phyloP scores from a whole-genome alignment of 2,329 filamentous ascomycete genomes.

The Pseudogymnoascus pannorum region DNA sequence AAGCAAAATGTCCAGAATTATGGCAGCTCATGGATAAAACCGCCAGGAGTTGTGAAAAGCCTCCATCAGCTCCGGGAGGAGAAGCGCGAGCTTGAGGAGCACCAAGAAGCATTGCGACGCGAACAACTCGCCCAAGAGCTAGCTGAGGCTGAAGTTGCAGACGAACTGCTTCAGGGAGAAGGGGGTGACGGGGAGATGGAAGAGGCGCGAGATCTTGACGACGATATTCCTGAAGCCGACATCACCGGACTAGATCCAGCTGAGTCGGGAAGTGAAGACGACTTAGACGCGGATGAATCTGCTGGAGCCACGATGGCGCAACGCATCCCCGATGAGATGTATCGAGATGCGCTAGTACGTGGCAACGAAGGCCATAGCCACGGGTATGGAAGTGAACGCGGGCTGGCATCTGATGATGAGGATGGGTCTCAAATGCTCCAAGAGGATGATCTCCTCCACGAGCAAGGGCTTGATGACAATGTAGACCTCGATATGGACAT shows the following conservation, averaged over 20 bases:
- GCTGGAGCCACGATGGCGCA: constrained; percentile 17
- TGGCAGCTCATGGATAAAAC: constrained; percentile 83
- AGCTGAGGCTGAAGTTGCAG: constrained; percentile 49
- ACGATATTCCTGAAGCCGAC: constrained; percentile 62
- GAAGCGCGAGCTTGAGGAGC: constrained; percentile 78
- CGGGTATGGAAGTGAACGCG: constrained; percentile 37
- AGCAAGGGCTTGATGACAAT: constrained; percentile 25
- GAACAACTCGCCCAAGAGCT: constrained; percentile 68
- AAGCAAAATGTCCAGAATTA: constrained; percentile 80
- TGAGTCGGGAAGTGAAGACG: constrained; percentile 31
- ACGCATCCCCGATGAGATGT: constrained; percentile 52
- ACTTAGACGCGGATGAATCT: constrained; percentile 35
- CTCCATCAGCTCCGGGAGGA: constrained; percentile 87
- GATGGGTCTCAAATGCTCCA: constrained; percentile 52
- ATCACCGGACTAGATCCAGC: constrained; percentile 36
- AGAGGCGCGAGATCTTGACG: constrained; percentile 58
- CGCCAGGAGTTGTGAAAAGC: constrained; percentile 81
- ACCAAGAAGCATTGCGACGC: constrained; percentile 63
- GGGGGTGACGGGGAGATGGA: constrained; percentile 41
- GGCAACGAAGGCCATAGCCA: constrained; percentile 41
- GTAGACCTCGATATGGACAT: constrained; percentile 35
- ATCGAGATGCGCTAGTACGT: constrained; percentile 49
- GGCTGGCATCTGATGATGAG: constrained; percentile 48
- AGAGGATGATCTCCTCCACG: constrained; percentile 49
- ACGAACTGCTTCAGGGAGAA: constrained; percentile 34